Conservation (phyloP, 2,329 filamentous ascomycete genomes). For the Coniochaeta sp. region DNA sequence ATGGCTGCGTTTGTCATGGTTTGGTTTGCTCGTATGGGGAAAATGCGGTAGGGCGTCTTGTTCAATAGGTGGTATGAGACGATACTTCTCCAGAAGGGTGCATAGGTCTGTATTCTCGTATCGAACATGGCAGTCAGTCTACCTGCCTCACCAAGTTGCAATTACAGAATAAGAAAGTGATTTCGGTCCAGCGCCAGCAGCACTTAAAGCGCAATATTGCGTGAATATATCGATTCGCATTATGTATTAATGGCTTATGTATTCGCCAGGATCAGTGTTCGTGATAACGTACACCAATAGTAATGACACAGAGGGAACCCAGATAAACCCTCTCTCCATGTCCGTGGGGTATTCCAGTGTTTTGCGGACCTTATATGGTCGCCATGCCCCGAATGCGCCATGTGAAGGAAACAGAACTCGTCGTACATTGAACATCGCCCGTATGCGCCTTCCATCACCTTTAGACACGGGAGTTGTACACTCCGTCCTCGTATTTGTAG, state of each 20-base stretch:
- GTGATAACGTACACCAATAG: not conserved
- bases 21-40: not conserved
- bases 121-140: too few species aligned
- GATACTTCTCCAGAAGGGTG: not conserved
- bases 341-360: not conserved
- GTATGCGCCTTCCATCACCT: not conserved
- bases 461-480: slow-evolving; percentile 6
- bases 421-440: not conserved
- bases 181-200: too few species aligned
- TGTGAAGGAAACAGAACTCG: not conserved
- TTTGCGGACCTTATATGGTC: not conserved
- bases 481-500: slow-evolving; percentile 7
- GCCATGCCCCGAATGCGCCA: not conserved
- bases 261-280: not conserved
- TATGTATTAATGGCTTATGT: not conserved
- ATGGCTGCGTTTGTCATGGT: not conserved
- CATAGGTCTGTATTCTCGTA: too few species aligned
- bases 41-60: not conserved
- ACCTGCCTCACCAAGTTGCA: too few species aligned
- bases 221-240: not conserved
- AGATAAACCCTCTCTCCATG: not conserved
- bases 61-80: not conserved
- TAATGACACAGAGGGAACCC: not conserved
- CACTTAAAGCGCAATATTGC: too few species aligned
- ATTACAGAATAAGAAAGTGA: too few species aligned